Base-by-base conservation (phyloP, 768 basidiomycete species). In the Leucogyrophana mollusca region DNA sequence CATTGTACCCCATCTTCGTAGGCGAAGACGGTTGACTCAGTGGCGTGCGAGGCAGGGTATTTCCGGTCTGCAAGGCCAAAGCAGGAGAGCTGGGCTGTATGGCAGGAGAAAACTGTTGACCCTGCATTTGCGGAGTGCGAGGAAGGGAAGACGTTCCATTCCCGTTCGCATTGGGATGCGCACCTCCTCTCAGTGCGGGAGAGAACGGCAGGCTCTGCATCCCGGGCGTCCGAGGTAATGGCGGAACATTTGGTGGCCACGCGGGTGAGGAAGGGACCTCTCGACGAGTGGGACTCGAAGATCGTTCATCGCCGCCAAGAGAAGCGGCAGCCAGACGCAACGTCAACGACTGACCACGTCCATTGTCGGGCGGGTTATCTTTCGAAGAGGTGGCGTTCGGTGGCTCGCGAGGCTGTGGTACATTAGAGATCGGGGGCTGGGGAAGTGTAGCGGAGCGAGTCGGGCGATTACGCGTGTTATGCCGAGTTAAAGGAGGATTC, bases 251-350 rank as follows among this genome's bases (percentile, higher is more conserved):
- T 21, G 50, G 14, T 9, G 50, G 55, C 57, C 58, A 59, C 3
- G 51, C 52, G 44, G 50, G 60, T 4, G 49, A 43, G 42, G 47
- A 58, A 16, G 45, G 30, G 18, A 35, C 34, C 4, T 34, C 30
- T 30, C 50, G 52, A 49, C 34, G 45, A n/a, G 17, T 20, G 18
- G 17, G 20, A 22, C 53, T 51, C 13, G 27, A 13, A 7, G 27
- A 30, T 30, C 13, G 27, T 23, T 48, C 55, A 17, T 61, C 60
- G 32, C 56, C 59, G 16, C 40, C 42, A 18, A 68, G 43, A 13
- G 55, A 48, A 34, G 61, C 52, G 5, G 64, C 51, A 21, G 67
- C 67, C 43, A 69, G 54, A 40, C 66, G 69, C 16, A 65, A 56
- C 3, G 68, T 65, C 36, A 65, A 55, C 14, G 62, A 67, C 47